phyloP scores from a whole-genome alignment of 805 yeast species.

The Yueomyces sinensis region DNA sequence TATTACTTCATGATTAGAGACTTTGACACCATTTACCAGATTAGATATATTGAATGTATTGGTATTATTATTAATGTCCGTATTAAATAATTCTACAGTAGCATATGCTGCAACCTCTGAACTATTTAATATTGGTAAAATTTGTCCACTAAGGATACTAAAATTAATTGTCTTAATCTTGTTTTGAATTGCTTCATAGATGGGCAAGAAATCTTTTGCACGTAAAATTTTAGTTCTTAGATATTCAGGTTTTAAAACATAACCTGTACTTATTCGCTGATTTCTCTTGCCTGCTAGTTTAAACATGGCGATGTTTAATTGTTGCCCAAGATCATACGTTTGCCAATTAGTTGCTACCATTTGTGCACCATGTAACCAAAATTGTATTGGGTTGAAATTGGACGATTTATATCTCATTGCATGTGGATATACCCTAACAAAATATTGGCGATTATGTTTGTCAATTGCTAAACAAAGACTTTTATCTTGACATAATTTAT shows the following conservation, averaged over 20 bases:
- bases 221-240: slow-evolving; percentile 24
- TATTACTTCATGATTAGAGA: slow-evolving; percentile 6
- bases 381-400: slow-evolving; percentile 66
- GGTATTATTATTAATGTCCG: slow-evolving; percentile 2
- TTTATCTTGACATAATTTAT: slow-evolving; percentile 49
- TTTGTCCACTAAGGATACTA: slow-evolving; percentile 66
- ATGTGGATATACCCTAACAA: slow-evolving; percentile 85
- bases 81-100: slow-evolving; percentile 11
- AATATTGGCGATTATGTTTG: slow-evolving; percentile 62
- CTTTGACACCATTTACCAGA: slow-evolving; percentile 11
- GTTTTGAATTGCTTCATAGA: slow-evolving; percentile 9
- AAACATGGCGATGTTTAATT: slow-evolving; percentile 75
- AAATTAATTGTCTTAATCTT: slow-evolving; percentile 22
- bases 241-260: slow-evolving; percentile 56
- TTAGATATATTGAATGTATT: slow-evolving; percentile 10
- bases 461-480: slow-evolving; percentile 40
- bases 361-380: slow-evolving; percentile 81
- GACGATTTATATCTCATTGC: slow-evolving; percentile 61
- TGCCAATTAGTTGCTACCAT: slow-evolving; percentile 98
- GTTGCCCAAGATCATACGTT: slow-evolving; percentile 79
- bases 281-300: slow-evolving; percentile 32
- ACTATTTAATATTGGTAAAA: slow-evolving; percentile 58
- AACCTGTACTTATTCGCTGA: slow-evolving; percentile 39
- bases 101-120: slow-evolving; percentile 22
- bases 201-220: slow-evolving; percentile 14